phyloP scores from a whole-genome alignment of 176 grass and related monocot genomes.

The Pontederia crassipes region DNA sequence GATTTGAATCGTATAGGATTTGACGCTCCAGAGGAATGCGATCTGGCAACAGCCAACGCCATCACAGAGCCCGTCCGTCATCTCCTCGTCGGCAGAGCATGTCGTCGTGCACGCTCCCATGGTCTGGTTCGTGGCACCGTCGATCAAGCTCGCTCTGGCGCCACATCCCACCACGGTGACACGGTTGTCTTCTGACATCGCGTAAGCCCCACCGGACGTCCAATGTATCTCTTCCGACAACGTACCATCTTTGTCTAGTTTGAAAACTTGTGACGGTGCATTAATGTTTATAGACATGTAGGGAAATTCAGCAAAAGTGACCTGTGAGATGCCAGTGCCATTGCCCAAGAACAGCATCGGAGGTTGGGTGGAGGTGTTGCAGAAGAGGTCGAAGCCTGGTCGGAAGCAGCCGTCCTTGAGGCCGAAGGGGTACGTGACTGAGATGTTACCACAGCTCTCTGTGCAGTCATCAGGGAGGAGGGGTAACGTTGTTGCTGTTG shows the following conservation, averaged over 20 bases:
- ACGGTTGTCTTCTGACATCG: constrained; percentile 5
- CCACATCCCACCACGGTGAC: constrained; percentile 14
- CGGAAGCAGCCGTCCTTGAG: constrained; percentile 18
- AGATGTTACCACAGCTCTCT: constrained; percentile 21
- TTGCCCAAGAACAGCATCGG: constrained; percentile 34
- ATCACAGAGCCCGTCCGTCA: background rate
- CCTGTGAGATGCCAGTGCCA: constrained; percentile 1
- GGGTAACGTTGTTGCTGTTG: background rate
- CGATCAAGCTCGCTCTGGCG: background rate
- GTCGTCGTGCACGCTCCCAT: constrained; percentile 16
- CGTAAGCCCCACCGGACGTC: constrained; percentile 4
- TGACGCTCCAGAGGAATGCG: background rate
- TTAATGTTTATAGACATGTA: constrained; percentile 4
- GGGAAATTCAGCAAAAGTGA: background rate
- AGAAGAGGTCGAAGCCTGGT: constrained; percentile 29
- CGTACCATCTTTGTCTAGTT: background rate
- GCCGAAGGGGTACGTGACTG: constrained; percentile 31
- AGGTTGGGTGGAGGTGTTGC: constrained; percentile 6
- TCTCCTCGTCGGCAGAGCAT: constrained; percentile 5
- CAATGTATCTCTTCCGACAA: background rate
- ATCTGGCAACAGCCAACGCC: constrained; percentile 21
- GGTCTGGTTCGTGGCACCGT: background rate
- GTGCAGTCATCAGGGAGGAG: constrained; percentile 17
- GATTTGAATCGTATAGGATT: constrained; percentile 9
- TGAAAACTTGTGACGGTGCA: background rate